These are phyloP conservation scores for Ustilago hordei DNA, from an alignment of 1,284 basidiomycete species.

Conservation along the genomic window DNA sequence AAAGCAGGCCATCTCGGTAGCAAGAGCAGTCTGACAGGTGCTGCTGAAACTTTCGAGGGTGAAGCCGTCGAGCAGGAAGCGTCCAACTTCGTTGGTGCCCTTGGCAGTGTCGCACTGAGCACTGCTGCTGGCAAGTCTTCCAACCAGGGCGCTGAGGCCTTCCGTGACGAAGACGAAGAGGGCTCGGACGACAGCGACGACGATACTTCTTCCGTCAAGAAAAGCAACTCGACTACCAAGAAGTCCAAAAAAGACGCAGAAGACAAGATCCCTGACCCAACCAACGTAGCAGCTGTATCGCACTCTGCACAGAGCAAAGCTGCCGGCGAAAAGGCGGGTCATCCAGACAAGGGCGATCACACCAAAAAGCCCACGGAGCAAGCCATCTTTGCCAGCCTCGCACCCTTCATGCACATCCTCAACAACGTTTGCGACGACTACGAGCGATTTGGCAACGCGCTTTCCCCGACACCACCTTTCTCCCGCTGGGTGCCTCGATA, in stretches of 20 bases:
- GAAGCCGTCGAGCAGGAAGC: slow-evolving; percentile 73
- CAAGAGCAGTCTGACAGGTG: slow-evolving; percentile 53
- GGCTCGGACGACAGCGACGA: slow-evolving; percentile 19
- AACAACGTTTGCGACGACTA: slow-evolving; percentile 72
- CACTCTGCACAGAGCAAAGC: slow-evolving; percentile 69
- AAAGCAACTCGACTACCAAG: slow-evolving; percentile 14
- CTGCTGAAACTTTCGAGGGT: slow-evolving; percentile 70
- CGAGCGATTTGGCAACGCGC: slow-evolving; percentile 71
- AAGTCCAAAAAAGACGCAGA: slow-evolving; percentile 39
- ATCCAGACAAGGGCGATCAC: slow-evolving; percentile 64
- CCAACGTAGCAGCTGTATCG: slow-evolving; percentile 63
- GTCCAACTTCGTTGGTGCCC: slow-evolving; percentile 71
- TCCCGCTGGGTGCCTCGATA: slow-evolving; percentile 61
- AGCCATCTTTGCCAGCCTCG: slow-evolving; percentile 67
- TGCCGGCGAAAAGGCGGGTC: slow-evolving; percentile 57
- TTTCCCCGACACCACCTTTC: slow-evolving; percentile 71
- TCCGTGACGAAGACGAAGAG: slow-evolving; percentile 24
- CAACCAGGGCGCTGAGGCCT: slow-evolving; percentile 15
- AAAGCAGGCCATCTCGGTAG: slow-evolving; percentile 64
- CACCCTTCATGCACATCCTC: slow-evolving; percentile 72
- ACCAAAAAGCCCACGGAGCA: slow-evolving; percentile 67
- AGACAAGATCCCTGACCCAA: slow-evolving; percentile 69
- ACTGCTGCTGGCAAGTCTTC: slow-evolving; percentile 71
- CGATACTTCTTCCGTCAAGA: slow-evolving; percentile 25
- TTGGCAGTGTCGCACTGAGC: slow-evolving; percentile 70